Conservation (phyloP, 2,329 filamentous ascomycete species). For the Alternaria triticina region DNA sequence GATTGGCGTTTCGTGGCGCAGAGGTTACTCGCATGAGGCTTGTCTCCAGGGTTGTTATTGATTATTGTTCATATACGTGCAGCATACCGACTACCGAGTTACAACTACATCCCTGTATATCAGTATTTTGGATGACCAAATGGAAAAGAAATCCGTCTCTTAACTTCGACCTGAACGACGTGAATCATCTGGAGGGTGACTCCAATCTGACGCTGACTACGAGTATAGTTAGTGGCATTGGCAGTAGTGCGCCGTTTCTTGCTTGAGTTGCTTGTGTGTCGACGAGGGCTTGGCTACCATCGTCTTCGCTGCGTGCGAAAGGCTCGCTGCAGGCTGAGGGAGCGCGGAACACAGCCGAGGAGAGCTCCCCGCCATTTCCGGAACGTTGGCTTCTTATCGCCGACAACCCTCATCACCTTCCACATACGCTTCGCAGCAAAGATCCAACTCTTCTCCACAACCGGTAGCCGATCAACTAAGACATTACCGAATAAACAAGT, state of each 20-base stretch:
- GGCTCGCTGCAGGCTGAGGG: no score
- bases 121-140: background rate
- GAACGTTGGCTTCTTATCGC: background rate
- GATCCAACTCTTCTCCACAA: background rate
- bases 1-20: conserved; percentile 12
- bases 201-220: background rate
- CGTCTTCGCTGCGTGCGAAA: background rate
- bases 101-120: background rate
- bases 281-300: background rate
- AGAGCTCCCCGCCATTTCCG: background rate
- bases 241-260: background rate
- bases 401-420: conserved; percentile 8
- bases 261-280: background rate
- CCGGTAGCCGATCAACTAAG: background rate
- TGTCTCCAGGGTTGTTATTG: background rate
- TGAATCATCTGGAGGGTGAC: background rate
- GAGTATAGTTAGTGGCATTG: background rate
- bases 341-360: background rate
- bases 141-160: background rate
- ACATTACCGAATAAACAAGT: conserved; percentile 5
- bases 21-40: background rate
- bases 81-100: background rate
- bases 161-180: background rate
- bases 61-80: background rate
- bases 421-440: background rate